Evolutionary conservation across 1,139 yeast genomes (phyloP), one percentile per base, ranked within the genome.

Genomic region (Hemisphaericaspora subhashii): DNA sequence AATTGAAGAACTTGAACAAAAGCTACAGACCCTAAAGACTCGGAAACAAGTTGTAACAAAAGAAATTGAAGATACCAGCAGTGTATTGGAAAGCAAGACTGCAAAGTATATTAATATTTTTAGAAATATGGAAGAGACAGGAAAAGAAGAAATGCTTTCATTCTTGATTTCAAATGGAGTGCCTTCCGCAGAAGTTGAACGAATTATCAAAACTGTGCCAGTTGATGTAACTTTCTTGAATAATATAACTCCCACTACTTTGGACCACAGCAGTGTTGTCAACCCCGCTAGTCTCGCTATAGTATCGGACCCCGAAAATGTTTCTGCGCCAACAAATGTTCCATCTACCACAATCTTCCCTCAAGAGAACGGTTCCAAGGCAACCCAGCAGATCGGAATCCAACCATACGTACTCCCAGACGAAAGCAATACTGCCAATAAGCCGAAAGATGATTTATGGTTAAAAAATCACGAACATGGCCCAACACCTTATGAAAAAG

Each of bases 51-150:
- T 67, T 0, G 42, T 81, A 1, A 54, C 53, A 13, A 44, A 52
- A 4, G 86, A 80, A 53, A 66, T 79, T 11, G 61, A 62, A 12
- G 68, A 68, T 29, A 73, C 85, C 0, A 72, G 75, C 47, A 75
- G 81, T n/a, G 69, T 76, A 3, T 60, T 78, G 31, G 82, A 78
- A 42, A 76, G 81, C 46, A 63, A 66, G 40, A 59, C 79, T 0
- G 67, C 79, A 0, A 60, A 65, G 31, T 73, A 66, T 44, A 66
- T 74, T 4, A 70, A 68, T 29, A 55, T 68, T 10, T 65, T 75
- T 33, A 60, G 63, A 22, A 58, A 54, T 8, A 59, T 76, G 24
- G 81, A 77, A 39, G 44, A 35, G 1, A 54, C 60, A 23, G 82
- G 80, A 11, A 53, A 50, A 35, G 52, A 52, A 3, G 69, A 74